These are phyloP conservation scores for Prunus yedoensis DNA, from an alignment of 331 rosid genomes.

Conservation along the genomic window DNA sequence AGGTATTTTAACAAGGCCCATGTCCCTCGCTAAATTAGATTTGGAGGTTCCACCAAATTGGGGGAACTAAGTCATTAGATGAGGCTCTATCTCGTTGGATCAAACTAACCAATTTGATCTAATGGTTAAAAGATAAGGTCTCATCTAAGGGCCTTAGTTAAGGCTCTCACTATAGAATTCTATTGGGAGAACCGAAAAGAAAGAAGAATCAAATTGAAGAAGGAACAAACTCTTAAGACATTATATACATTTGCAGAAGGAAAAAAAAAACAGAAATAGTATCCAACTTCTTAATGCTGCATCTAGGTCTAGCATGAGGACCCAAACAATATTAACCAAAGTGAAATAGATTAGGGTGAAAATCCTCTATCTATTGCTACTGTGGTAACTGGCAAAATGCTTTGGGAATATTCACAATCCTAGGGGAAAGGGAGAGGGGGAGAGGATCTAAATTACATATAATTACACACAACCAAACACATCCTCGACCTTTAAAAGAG, in stretches of 20 bases:
- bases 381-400: constrained; percentile 5
- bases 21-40: no score
- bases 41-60: no score
- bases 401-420: constrained; percentile 31
- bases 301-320: background rate
- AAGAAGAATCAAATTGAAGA: no score
- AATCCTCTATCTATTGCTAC: constrained; percentile 17
- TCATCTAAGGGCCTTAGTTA: no score
- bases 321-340: background rate
- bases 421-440: constrained; percentile 13
- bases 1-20: no score
- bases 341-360: background rate
- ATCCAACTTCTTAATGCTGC: background rate
- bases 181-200: no score
- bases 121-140: no score
- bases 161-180: no score
- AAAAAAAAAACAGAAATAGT: background rate
- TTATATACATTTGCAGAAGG: background rate
- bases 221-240: background rate
- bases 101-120: no score
- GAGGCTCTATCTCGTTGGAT: no score
- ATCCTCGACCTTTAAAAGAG: constrained; percentile 42
- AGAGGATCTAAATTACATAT: constrained; percentile 46
- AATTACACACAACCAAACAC: constrained; percentile 47
- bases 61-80: no score